A percentile compares a stretch with the other conserved stretches of the same genome.
Evolutionary conservation across 2,329 filamentous ascomycete species (phyloP).

Genomic region (Taxawa tesnikishii): DNA sequence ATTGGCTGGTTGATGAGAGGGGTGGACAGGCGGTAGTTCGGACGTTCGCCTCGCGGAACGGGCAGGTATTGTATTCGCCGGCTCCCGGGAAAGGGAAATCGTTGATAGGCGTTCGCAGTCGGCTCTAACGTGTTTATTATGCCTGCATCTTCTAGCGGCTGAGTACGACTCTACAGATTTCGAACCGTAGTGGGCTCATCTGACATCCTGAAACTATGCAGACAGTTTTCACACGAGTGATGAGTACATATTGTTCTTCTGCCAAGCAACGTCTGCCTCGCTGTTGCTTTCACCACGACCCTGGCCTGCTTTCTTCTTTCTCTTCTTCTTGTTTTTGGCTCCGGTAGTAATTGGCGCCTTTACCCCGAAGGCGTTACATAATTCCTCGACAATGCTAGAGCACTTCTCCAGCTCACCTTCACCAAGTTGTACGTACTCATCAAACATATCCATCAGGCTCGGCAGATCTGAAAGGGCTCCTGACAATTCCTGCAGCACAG

Average conservation of each 20-base stretch:
- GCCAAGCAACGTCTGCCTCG: slow-evolving; percentile 3
- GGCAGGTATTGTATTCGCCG: neutral
- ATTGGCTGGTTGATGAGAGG: neutral
- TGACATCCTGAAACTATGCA: slow-evolving; percentile 1
- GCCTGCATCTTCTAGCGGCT: too few relatives aligned
- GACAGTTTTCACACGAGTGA: slow-evolving; percentile 1
- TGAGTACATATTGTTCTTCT: slow-evolving; percentile 6
- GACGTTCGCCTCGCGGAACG: neutral
- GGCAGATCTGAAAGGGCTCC: slow-evolving; percentile 1
- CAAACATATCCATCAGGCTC: slow-evolving; percentile 2
- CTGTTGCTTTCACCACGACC: neutral
- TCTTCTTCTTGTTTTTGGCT: slow-evolving; percentile 8
- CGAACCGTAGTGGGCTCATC: neutral
- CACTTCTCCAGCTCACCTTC: slow-evolving; percentile 1
- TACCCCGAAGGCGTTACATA: slow-evolving; percentile 1
- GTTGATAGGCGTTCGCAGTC: too few relatives aligned
- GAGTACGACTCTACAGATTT: too few relatives aligned
- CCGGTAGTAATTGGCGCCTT: neutral
- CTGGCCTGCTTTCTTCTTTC: slow-evolving; percentile 3
- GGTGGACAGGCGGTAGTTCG: neutral
- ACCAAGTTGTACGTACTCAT: neutral
- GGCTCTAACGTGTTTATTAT: too few relatives aligned
- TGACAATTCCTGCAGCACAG: neutral
- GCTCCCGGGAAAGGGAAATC: too few relatives aligned
- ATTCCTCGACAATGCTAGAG: neutral